Percentiles rank a stretch among this genome's conserved stretches.
These are phyloP conservation scores for Pseudopithomyces chartarum DNA, from an alignment of 2,329 filamentous ascomycete genomes.

Conservation along the genomic window DNA sequence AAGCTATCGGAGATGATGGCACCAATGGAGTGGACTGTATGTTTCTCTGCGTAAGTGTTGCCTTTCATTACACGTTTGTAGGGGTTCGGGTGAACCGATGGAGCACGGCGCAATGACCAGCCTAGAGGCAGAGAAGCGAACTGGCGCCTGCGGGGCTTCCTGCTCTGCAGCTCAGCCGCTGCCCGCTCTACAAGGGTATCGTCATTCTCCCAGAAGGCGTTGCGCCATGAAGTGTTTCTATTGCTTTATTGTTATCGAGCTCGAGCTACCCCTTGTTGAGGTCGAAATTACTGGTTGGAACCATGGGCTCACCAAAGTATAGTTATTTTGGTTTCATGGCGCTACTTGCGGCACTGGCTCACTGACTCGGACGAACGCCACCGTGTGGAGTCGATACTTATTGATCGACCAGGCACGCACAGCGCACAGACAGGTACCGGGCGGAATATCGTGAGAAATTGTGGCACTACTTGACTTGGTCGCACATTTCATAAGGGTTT, in stretches of 20 bases:
- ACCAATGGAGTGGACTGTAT: conserved; percentile 46
- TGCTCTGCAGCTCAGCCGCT: conserved; percentile 2
- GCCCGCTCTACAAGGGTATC: neutral
- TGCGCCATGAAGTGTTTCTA: neutral
- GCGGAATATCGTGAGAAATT: neutral
- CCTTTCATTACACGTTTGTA: conserved; percentile 1
- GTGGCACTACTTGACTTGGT: neutral
- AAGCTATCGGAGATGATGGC: conserved; percentile 43
- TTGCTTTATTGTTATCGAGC: conserved; percentile 16
- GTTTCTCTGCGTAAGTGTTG: conserved; percentile 46
- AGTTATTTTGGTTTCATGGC: conserved; percentile 50
- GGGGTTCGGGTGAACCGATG: conserved; percentile 9
- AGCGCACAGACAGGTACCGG: conserved; percentile 12
- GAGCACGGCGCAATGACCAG: conserved; percentile 13
- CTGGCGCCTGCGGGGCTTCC: conserved; percentile 17
- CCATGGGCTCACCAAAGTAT: conserved; percentile 33
- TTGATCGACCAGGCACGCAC: conserved; percentile 16
- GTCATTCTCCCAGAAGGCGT: neutral
- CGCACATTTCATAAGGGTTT: neutral
- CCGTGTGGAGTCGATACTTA: conserved; percentile 17
- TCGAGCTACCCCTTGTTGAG: neutral
- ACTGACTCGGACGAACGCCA: conserved; percentile 29
- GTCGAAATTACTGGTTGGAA: conserved; percentile 1
- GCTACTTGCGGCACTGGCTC: conserved; percentile 45
- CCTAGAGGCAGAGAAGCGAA: conserved; percentile 1